Evolutionary conservation across 2,329 filamentous ascomycete species (phyloP).

Genomic region (Cordyceps javanica): DNA sequence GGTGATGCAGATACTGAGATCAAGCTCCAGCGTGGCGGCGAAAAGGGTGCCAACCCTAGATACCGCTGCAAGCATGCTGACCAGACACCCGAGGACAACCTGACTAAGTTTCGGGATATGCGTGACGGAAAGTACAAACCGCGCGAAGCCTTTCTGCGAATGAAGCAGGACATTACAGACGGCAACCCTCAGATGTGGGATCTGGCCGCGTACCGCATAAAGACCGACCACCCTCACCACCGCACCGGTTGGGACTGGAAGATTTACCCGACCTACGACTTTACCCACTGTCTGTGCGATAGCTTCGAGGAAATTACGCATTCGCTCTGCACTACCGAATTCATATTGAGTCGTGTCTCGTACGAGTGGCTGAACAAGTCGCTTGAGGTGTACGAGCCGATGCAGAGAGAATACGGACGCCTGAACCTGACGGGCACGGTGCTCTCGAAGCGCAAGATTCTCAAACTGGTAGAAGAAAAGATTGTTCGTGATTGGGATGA

Average conservation of each 20-base stretch:
- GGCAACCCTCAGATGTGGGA: constrained; percentile 97
- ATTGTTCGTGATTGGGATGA: constrained; percentile 87
- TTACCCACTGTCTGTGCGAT: constrained; percentile 85
- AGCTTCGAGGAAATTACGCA: constrained; percentile 90
- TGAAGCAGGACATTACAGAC: constrained; percentile 83
- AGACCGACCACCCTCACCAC: constrained; percentile 64
- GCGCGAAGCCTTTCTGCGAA: constrained; percentile 76
- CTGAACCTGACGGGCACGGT: constrained; percentile 75
- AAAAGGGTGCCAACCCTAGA: constrained; percentile 56
- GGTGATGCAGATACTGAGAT: constrained; percentile 59
- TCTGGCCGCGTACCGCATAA: constrained; percentile 81
- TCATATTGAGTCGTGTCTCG: constrained; percentile 74
- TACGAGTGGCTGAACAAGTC: constrained; percentile 88
- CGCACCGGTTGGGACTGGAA: constrained; percentile 79
- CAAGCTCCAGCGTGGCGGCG: constrained; percentile 79
- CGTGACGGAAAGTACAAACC: constrained; percentile 84
- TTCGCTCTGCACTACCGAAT: constrained; percentile 89
- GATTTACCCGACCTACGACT: constrained; percentile 94
- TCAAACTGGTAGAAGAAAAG: constrained; percentile 70
- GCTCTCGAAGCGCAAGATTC: constrained; percentile 78
- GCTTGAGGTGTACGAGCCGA: constrained; percentile 78
- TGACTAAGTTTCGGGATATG: constrained; percentile 84
- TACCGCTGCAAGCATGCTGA: constrained; percentile 78
- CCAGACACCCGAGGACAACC: constrained; percentile 66
- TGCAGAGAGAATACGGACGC: constrained; percentile 76